These are phyloP conservation scores for Aspergillus coremiiformis DNA, from an alignment of 495 filamentous ascomycete species.

Conservation along the genomic window DNA sequence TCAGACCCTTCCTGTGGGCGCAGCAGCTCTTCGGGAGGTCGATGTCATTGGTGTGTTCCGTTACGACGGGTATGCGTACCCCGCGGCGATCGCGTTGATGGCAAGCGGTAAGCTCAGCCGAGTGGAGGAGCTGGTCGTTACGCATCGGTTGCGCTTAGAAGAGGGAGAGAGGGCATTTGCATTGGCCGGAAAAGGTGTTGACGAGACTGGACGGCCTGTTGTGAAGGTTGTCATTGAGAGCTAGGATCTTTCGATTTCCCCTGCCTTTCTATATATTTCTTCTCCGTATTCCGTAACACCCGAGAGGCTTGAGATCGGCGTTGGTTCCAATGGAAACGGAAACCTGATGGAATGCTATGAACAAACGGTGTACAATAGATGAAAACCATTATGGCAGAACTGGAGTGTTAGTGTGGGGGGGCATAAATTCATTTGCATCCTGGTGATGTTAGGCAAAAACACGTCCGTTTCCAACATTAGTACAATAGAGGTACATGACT, in stretches of 20 bases:
- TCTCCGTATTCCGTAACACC: background rate
- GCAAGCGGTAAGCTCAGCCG: constrained; percentile 50
- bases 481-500: background rate
- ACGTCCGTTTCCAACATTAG: background rate
- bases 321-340: background rate
- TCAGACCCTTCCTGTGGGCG: constrained; percentile 76
- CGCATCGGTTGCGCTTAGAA: constrained; percentile 65
- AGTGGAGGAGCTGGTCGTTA: constrained; percentile 56
- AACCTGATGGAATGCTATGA: background rate
- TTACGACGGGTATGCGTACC: constrained; percentile 76
- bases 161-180: constrained; percentile 64
- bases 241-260: constrained; percentile 1
- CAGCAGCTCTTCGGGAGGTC: constrained; percentile 79
- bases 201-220: constrained; percentile 68
- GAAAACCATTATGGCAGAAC: background rate
- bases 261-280: background rate
- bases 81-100: constrained; percentile 68
- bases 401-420: background rate
- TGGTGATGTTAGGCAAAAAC: background rate
- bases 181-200: constrained; percentile 72
- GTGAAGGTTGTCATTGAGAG: constrained; percentile 76
- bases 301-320: background rate
- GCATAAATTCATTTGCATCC: background rate
- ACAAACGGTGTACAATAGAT: background rate
- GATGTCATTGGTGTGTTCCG: constrained; percentile 90